phyloP scores from a whole-genome alignment of 139 green algal species.

The Chlamydomonas urium region DNA sequence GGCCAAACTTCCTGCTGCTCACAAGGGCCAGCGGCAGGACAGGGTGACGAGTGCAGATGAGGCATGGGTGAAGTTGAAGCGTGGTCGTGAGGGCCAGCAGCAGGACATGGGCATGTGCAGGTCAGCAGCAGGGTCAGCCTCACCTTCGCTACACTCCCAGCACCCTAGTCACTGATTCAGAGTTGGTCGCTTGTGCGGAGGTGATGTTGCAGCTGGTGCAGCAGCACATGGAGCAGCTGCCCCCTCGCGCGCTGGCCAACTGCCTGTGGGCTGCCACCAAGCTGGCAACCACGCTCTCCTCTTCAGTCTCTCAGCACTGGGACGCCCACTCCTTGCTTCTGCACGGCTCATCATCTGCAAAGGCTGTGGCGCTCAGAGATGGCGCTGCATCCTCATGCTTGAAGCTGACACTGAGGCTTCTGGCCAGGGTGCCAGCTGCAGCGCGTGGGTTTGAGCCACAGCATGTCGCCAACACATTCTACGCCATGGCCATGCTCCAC shows the following conservation, averaged over 20 bases:
- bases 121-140: too few relatives aligned
- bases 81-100: neutral
- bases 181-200: neutral
- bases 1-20: neutral
- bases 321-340: too few relatives aligned
- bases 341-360: too few relatives aligned
- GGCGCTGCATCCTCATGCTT: too few relatives aligned
- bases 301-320: too few relatives aligned
- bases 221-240: neutral
- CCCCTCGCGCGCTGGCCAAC: conserved; percentile 2
- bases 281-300: neutral
- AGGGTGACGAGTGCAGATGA: conserved; percentile 9
- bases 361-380: too few relatives aligned
- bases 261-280: conserved; percentile 12
- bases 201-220: neutral
- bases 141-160: too few relatives aligned
- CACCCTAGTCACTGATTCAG: too few relatives aligned
- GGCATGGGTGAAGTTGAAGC: conserved; percentile 13
- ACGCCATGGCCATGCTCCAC: neutral
- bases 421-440: neutral
- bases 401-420: neutral
- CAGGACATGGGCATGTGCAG: too few relatives aligned
- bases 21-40: too few relatives aligned
- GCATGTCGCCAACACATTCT: neutral
- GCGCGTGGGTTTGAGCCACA: neutral